Conservation (phyloP, 2,329 filamentous ascomycete genomes). For the Boeremia exigua region DNA sequence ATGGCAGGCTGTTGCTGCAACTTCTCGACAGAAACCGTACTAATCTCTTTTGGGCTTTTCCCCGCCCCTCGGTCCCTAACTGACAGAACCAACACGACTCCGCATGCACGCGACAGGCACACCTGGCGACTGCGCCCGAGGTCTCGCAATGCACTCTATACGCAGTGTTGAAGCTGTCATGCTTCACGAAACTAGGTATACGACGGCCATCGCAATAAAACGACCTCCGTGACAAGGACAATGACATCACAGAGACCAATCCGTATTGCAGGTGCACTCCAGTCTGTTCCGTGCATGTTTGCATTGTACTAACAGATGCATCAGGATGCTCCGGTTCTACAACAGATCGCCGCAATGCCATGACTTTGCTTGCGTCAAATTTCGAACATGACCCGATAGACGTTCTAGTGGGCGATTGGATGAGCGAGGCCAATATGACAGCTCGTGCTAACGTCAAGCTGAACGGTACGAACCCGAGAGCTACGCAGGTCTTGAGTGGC, state of each 20-base stretch:
- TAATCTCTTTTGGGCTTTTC: slow-evolving; percentile 1
- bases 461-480: slow-evolving; percentile 17
- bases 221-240: slow-evolving; percentile 14
- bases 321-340: slow-evolving; percentile 43
- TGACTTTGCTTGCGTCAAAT: slow-evolving; percentile 37
- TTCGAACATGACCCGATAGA: slow-evolving; percentile 39
- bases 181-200: not conserved
- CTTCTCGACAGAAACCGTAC: not conserved
- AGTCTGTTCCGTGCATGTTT: not conserved
- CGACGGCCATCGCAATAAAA: not conserved
- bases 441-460: slow-evolving; percentile 31
- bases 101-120: slow-evolving; percentile 3
- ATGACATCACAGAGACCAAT: slow-evolving; percentile 28
- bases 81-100: slow-evolving; percentile 29
- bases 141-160: slow-evolving; percentile 6
- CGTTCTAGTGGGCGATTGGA: slow-evolving; percentile 43
- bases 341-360: slow-evolving; percentile 42
- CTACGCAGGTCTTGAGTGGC: not conserved
- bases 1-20: too few relatives aligned
- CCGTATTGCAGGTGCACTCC: slow-evolving; percentile 28
- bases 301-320: not conserved
- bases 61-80: slow-evolving; percentile 17
- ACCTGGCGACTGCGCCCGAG: slow-evolving; percentile 13
- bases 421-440: slow-evolving; percentile 44
- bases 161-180: not conserved